Evolutionary conservation across 2,329 filamentous ascomycete species (phyloP).

Genomic region (Arthrobotrys entomopaga): DNA sequence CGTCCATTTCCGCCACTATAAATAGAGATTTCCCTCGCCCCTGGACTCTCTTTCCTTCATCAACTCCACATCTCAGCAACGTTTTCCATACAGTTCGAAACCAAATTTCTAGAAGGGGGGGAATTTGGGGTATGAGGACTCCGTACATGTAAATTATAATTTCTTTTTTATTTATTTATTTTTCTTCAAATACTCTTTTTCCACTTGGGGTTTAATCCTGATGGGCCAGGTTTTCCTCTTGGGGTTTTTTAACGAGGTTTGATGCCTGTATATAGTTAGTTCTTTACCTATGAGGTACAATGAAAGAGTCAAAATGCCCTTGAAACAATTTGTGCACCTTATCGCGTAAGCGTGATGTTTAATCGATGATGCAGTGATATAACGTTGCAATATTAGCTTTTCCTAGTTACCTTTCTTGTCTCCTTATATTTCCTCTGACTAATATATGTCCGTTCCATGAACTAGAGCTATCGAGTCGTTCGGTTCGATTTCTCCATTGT

Average conservation of each 20-base stretch:
- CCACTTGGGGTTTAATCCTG: conserved; percentile 21
- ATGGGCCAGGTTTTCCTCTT: conserved; percentile 29
- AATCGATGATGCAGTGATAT: background rate
- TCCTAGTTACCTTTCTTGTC: too few relatives aligned
- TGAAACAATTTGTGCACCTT: background rate
- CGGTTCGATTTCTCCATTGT: too few relatives aligned
- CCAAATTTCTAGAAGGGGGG: background rate
- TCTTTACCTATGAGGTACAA: conserved; percentile 4
- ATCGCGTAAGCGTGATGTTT: conserved; percentile 3
- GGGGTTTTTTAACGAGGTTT: conserved; percentile 47
- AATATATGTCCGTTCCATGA: too few relatives aligned
- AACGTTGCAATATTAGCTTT: background rate
- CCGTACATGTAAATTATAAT: background rate
- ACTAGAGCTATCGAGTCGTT: too few relatives aligned
- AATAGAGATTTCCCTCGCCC: background rate
- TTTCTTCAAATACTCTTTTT: conserved; percentile 24
- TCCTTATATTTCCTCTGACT: too few relatives aligned
- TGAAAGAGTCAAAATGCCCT: conserved; percentile 17
- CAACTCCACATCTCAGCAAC: background rate
- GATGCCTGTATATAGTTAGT: conserved; percentile 14
- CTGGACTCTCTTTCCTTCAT: background rate
- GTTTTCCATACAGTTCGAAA: background rate
- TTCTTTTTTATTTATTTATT: background rate
- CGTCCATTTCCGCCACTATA: background rate
- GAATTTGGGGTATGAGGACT: background rate